These are phyloP conservation scores for Polytolypa hystricis DNA, from an alignment of 2,329 filamentous ascomycete genomes.

Conservation along the genomic window DNA sequence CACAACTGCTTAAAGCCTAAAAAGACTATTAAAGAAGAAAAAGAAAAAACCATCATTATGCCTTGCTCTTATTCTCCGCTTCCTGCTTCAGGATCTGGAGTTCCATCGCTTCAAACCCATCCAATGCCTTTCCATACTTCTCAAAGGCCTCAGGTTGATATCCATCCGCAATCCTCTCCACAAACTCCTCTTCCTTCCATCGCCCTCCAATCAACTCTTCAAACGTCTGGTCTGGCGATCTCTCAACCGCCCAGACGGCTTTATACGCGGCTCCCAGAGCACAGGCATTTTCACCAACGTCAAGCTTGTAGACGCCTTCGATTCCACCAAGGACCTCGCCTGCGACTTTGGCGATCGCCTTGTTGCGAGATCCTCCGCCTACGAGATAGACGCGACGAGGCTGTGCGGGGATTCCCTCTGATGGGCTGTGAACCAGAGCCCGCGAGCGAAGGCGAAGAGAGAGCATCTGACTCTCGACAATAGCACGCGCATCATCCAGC, in stretches of 20 bases:
- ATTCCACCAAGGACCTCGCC: constrained; percentile 79
- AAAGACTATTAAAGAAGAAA: no score
- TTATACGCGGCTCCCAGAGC: constrained; percentile 92
- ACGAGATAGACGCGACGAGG: constrained; percentile 88
- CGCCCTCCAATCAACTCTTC: constrained; percentile 73
- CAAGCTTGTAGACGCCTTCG: constrained; percentile 85
- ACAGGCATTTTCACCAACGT: constrained; percentile 91
- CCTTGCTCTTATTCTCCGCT: constrained; percentile 1
- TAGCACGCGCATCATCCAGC: constrained; percentile 66
- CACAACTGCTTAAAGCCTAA: no score
- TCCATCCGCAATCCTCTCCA: constrained; percentile 71
- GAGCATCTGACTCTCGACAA: constrained; percentile 90
- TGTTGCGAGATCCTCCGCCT: constrained; percentile 81
- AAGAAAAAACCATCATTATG: no score
- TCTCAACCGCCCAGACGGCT: constrained; percentile 81
- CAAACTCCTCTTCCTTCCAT: constrained; percentile 76
- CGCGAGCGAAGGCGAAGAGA: constrained; percentile 78
- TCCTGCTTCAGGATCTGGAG: constrained; percentile 44
- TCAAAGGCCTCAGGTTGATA: constrained; percentile 66
- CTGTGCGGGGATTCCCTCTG: constrained; percentile 57
- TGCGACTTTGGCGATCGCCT: constrained; percentile 72
- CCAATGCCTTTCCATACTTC: constrained; percentile 63
- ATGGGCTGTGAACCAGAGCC: constrained; percentile 55
- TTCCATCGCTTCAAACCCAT: constrained; percentile 70
- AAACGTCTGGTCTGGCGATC: constrained; percentile 59